These are phyloP conservation scores for Fusarium setosum DNA, from an alignment of 2,329 filamentous ascomycete genomes.

Conservation along the genomic window DNA sequence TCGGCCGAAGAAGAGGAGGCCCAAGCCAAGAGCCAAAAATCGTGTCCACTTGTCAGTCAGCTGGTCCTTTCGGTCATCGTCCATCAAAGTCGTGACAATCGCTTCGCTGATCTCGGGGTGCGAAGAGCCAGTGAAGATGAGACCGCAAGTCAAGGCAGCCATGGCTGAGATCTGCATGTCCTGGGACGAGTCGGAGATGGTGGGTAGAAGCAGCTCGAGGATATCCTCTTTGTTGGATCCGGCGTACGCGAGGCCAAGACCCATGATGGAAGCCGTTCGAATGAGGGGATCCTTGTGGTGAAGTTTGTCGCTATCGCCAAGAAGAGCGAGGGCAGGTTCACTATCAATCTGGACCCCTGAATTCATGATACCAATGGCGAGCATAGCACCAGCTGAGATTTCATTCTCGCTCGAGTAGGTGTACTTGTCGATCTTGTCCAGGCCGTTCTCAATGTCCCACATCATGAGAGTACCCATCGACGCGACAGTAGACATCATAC, in stretches of 20 bases:
- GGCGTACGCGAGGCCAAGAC: constrained; percentile 92
- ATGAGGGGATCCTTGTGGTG: constrained; percentile 82
- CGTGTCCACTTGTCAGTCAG: constrained; percentile 98
- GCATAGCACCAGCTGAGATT: constrained; percentile 90
- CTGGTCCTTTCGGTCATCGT: constrained; percentile 90
- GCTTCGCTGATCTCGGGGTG: constrained; percentile 92
- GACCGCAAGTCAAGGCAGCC: constrained; percentile 89
- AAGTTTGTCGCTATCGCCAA: constrained; percentile 84
- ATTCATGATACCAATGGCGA: constrained; percentile 96
- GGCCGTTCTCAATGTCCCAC: constrained; percentile 92
- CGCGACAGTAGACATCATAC: constrained; percentile 96
- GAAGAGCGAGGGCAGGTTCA: constrained; percentile 88
- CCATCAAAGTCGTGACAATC: constrained; percentile 91
- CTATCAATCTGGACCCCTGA: constrained; percentile 90
- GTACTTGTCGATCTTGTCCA: constrained; percentile 95
- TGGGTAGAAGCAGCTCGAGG: constrained; percentile 85
- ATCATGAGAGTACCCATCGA: constrained; percentile 91
- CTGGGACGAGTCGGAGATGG: constrained; percentile 84
- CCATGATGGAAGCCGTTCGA: constrained; percentile 91
- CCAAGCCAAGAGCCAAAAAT: constrained; percentile 94
- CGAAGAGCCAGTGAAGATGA: constrained; percentile 93
- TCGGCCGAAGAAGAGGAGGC: constrained; percentile 92
- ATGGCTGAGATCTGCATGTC: constrained; percentile 98
- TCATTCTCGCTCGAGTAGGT: constrained; percentile 83
- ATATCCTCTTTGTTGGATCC: constrained; percentile 93